A percentile compares a stretch with the other conserved stretches of the same genome.
Evolutionary conservation across 768 basidiomycete species (phyloP).

Genomic region (Krasilnikovozyma curviuscula): DNA sequence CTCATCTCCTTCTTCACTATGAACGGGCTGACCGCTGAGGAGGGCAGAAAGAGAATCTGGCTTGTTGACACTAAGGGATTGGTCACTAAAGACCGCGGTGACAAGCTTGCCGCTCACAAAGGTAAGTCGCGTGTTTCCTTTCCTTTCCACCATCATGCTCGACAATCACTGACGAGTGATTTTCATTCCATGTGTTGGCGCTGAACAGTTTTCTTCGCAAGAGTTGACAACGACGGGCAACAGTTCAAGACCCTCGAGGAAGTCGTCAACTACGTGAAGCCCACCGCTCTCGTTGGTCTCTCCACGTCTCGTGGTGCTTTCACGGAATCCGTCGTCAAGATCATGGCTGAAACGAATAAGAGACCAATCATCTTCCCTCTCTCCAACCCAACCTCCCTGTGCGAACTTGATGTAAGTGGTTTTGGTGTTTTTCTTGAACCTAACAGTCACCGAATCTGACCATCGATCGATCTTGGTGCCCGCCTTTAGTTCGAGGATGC

Average conservation of each 20-base stretch:
- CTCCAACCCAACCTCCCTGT: slow-evolving; percentile 48
- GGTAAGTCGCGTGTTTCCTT: too few species aligned
- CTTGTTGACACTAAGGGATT: slow-evolving; percentile 48
- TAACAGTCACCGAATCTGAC: too few species aligned
- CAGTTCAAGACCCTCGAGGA: slow-evolving; percentile 56
- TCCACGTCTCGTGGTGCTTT: slow-evolving; percentile 75
- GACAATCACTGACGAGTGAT: too few species aligned
- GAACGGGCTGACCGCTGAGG: slow-evolving; percentile 52
- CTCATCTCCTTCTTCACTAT: slow-evolving; percentile 68
- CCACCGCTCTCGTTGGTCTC: slow-evolving; percentile 73
- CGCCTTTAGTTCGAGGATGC: too few species aligned
- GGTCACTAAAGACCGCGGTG: slow-evolving; percentile 53
- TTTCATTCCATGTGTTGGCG: too few species aligned
- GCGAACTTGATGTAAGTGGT: too few species aligned
- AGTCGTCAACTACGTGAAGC: slow-evolving; percentile 36
- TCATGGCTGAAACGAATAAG: slow-evolving; percentile 57
- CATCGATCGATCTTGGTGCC: too few species aligned
- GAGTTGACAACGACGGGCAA: slow-evolving; percentile 55
- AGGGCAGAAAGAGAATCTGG: slow-evolving; percentile 60
- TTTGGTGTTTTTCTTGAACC: too few species aligned
- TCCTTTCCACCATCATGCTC: too few species aligned
- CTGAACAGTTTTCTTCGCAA: slow-evolving; percentile 71
- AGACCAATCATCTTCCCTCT: slow-evolving; percentile 77
- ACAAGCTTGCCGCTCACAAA: slow-evolving; percentile 61
- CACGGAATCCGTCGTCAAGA: slow-evolving; percentile 44